phyloP scores from a whole-genome alignment of 768 basidiomycete species.

The Gymnopilus junonius region DNA sequence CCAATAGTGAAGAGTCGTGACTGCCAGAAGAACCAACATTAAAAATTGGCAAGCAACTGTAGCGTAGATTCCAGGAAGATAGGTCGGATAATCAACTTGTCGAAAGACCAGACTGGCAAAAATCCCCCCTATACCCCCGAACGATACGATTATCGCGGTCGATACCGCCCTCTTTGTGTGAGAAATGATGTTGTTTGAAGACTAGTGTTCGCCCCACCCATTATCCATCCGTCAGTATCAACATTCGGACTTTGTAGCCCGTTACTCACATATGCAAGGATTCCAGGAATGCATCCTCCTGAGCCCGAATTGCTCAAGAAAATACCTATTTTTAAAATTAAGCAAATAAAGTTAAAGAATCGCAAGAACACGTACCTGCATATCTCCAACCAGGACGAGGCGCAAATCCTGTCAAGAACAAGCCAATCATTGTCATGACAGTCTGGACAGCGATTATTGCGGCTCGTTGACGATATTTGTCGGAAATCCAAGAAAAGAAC shows the following conservation, averaged over 20 bases:
- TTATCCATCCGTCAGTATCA: conserved; percentile 5
- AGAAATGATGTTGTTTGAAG: conserved; percentile 53
- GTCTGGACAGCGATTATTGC: conserved; percentile 47
- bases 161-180: conserved; percentile 54
- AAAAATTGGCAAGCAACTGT: conserved; percentile 49
- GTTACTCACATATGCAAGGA: conserved; percentile 51
- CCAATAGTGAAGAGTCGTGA: conserved; percentile 43
- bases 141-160: conserved; percentile 50
- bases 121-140: conserved; percentile 52
- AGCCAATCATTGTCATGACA: conserved; percentile 43
- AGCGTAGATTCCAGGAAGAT: conserved; percentile 51
- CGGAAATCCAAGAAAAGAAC: conserved; percentile 51
- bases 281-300: conserved; percentile 48
- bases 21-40: conserved; percentile 42
- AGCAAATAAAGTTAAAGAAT: not conserved
- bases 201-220: conserved; percentile 30
- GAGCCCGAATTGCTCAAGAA: conserved; percentile 51
- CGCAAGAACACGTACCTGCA: conserved; percentile 34
- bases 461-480: conserved; percentile 46
- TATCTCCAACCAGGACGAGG: conserved; percentile 42
- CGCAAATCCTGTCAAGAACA: conserved; percentile 45
- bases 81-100: conserved; percentile 47
- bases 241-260: not conserved
- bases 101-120: conserved; percentile 52
- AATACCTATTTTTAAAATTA: conserved; percentile 37